phyloP scores from a whole-genome alignment of 768 basidiomycete species.

The Panaeolus cyanescens region DNA sequence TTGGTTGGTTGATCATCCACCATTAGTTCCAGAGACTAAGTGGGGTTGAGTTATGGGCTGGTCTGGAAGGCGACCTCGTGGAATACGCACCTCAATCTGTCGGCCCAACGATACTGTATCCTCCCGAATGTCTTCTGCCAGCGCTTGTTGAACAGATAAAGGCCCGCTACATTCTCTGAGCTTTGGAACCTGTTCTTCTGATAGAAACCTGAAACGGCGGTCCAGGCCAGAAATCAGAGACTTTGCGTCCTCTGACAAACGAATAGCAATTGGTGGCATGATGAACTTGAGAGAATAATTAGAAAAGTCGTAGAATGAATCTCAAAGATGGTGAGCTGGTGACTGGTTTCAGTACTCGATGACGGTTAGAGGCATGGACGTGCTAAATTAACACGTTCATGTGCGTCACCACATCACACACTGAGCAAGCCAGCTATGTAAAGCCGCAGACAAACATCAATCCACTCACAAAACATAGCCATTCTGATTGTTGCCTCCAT shows the following conservation, averaged over 20 bases:
- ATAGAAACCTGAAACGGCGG: constrained; percentile 63
- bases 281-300: neutral
- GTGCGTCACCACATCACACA: neutral
- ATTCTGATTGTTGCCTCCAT: too few relatives aligned
- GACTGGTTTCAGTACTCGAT: neutral
- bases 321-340: too few relatives aligned
- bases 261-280: constrained; percentile 68
- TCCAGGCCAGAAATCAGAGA: constrained; percentile 52
- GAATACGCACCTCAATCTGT: constrained; percentile 65
- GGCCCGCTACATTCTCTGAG: constrained; percentile 72
- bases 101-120: constrained; percentile 65
- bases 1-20: constrained; percentile 73
- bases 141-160: constrained; percentile 66
- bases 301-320: neutral
- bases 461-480: too few relatives aligned
- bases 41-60: constrained; percentile 17
- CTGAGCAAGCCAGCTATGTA: too few relatives aligned
- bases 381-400: neutral
- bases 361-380: neutral
- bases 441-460: neutral
- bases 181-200: constrained; percentile 74
- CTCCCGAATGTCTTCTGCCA: constrained; percentile 74
- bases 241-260: constrained; percentile 52
- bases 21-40: constrained; percentile 66
- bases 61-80: constrained; percentile 1